phyloP scores from a whole-genome alignment of 164 flowering plant genomes.

The Stephania yunnanensis region DNA sequence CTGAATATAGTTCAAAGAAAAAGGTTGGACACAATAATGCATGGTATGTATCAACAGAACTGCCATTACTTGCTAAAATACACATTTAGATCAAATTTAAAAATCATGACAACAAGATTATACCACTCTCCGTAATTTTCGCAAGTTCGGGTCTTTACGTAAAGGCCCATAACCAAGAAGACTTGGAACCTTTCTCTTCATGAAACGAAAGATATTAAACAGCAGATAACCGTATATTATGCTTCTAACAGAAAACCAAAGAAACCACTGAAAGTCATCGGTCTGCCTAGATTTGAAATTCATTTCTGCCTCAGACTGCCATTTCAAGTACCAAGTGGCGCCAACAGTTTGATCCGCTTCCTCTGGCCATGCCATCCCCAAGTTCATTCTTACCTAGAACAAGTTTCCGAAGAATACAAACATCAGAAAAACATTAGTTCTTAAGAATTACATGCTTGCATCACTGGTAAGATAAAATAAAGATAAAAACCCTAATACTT shows the following conservation, averaged over 20 bases:
- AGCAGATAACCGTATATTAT: slow-evolving; percentile 52
- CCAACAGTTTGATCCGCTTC: slow-evolving; percentile 53
- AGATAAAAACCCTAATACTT: neutral
- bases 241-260: slow-evolving; percentile 56
- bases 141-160: slow-evolving; percentile 60
- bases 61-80: neutral
- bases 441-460: neutral
- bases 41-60: neutral
- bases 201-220: slow-evolving; percentile 43
- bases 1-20: neutral
- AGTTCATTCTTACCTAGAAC: slow-evolving; percentile 51
- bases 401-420: slow-evolving; percentile 4
- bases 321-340: slow-evolving; percentile 77
- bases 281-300: slow-evolving; percentile 48
- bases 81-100: neutral
- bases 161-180: slow-evolving; percentile 72
- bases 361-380: slow-evolving; percentile 96
- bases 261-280: slow-evolving; percentile 49
- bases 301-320: slow-evolving; percentile 77
- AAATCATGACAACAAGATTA: slow-evolving; percentile 8
- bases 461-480: neutral
- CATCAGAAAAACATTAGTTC: neutral
- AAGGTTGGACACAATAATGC: neutral
- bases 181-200: slow-evolving; percentile 55
- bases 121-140: slow-evolving; percentile 73